Conservation (phyloP, 2,329 filamentous ascomycete species). For the Tolypocladium guangdongense region DNA sequence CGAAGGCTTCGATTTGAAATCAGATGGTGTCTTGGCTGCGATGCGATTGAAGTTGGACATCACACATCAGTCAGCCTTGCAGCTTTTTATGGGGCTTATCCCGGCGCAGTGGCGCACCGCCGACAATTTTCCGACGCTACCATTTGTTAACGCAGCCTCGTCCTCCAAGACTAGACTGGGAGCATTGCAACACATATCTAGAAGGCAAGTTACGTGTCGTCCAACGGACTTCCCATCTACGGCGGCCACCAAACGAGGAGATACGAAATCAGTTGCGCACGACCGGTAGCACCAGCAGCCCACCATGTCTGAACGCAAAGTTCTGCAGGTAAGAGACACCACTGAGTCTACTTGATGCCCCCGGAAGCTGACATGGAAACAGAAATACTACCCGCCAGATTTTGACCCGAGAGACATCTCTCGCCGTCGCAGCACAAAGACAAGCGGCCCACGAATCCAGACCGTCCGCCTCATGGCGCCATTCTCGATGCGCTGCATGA, state of each 20-base stretch:
- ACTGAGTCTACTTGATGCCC: conserved; percentile 9
- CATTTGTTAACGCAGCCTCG: background rate
- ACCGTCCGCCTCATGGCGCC: conserved; percentile 73
- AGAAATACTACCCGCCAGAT: conserved; percentile 59
- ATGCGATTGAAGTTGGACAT: background rate
- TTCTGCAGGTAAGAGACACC: conserved; percentile 34
- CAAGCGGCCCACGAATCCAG: conserved; percentile 67
- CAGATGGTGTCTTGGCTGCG: background rate
- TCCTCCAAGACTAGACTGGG: background rate
- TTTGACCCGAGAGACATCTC: conserved; percentile 81
- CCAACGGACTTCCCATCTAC: background rate
- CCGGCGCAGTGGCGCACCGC: background rate
- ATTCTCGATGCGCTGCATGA: conserved; percentile 31
- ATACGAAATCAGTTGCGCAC: background rate
- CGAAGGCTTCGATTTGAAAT: background rate
- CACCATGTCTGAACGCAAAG: conserved; percentile 79
- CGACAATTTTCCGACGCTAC: background rate
- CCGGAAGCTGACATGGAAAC: conserved; percentile 5
- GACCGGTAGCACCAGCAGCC: conserved; percentile 4
- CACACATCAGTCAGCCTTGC: conserved; percentile 1
- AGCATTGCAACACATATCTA: background rate
- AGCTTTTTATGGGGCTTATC: background rate
- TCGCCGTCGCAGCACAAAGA: conserved; percentile 58
- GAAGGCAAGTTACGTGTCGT: background rate
- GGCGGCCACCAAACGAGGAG: background rate